Evolutionary conservation across 768 basidiomycete species (phyloP), one percentile per base, ranked within the genome.

Genomic region (Hortiboletus campestris): DNA sequence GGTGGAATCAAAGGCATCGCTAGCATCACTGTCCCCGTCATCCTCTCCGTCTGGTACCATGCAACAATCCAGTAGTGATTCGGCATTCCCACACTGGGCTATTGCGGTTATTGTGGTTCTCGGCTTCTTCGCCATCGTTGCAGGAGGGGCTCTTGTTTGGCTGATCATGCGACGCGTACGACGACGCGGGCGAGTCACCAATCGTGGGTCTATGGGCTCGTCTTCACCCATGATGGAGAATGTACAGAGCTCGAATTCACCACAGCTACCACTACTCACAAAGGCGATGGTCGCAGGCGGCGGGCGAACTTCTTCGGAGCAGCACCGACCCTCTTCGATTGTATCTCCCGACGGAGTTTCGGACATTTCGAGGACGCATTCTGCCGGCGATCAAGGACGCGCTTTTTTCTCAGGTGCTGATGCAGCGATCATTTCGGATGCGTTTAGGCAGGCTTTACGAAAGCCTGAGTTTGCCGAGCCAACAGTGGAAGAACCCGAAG

Each of bases 381-480:
- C 83, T 39, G 76, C 79, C 45, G 82, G 84, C 50, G 85, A 86
- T 51, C 76, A 83, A 41, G 89, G 82, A 12, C 87, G n/a, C n/a
- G n/a, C 85, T 11, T 88, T 94, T 10, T 88, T 94, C 72, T 87
- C 86, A 43, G 86, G 84, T 19, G 86, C 88, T 20, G 93, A 96
- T 71, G 94, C 94, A 50, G 91, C 90, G 38, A 89, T 94, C 68
- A 91, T 95, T 84, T 92, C 93, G 39, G 87, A 92, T 75, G 94
- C 94, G 7, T 96, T 95, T 74, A 79, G 94, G 64, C 84, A 88
- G 69, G 89, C 89, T 60, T 76, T 96, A 66, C 80, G 93, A 69
- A 93, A 93, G 69, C 93, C 94, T 11, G 91, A 92, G 67, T 95
- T 94, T 70, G 80, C 86, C n/a, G 81, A 72, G 19, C 68, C 78